Percentiles rank a stretch among this genome's conserved stretches.
These are phyloP conservation scores for Sophora flavescens DNA, from an alignment of 306 rosid species.

Conservation along the genomic window DNA sequence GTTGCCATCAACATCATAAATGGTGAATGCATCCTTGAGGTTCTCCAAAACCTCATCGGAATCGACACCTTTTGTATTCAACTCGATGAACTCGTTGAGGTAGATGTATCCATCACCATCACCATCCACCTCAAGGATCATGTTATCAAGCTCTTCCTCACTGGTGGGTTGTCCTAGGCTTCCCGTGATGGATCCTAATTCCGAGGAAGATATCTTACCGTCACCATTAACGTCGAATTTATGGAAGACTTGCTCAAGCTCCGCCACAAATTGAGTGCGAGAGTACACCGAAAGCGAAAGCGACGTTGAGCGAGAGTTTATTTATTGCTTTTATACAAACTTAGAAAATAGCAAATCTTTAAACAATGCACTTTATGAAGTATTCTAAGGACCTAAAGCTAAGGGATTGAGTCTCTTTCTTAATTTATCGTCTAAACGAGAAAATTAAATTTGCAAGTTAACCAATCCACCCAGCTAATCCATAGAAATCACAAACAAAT, in stretches of 20 bases:
- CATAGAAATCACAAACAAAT: too few species aligned
- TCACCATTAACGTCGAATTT: slow-evolving; percentile 93
- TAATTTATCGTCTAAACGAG: too few species aligned
- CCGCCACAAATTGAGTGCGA: slow-evolving; percentile 55
- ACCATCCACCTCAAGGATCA: slow-evolving; percentile 79
- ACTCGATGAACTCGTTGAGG: slow-evolving; percentile 70
- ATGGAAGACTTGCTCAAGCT: slow-evolving; percentile 75
- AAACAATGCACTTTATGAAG: too few species aligned
- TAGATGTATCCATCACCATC: slow-evolving; percentile 88
- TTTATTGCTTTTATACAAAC: too few species aligned
- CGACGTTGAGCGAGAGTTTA: slow-evolving; percentile 42
- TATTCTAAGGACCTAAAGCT: too few species aligned
- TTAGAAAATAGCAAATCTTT: not conserved
- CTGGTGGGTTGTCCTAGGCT: slow-evolving; percentile 67
- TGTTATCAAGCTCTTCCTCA: slow-evolving; percentile 67
- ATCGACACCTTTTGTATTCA: slow-evolving; percentile 81
- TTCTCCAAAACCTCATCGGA: slow-evolving; percentile 70
- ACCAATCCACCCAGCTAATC: too few species aligned
- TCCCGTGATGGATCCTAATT: slow-evolving; percentile 75
- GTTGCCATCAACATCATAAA: slow-evolving; percentile 77
- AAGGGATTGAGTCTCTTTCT: too few species aligned
- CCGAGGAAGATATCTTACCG: slow-evolving; percentile 82
- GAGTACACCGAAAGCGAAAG: slow-evolving; percentile 30
- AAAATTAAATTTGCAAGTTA: too few species aligned
- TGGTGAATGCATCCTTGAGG: slow-evolving; percentile 75